Conservation (phyloP, 2,329 filamentous ascomycete genomes). For the Claviceps sorghi region DNA sequence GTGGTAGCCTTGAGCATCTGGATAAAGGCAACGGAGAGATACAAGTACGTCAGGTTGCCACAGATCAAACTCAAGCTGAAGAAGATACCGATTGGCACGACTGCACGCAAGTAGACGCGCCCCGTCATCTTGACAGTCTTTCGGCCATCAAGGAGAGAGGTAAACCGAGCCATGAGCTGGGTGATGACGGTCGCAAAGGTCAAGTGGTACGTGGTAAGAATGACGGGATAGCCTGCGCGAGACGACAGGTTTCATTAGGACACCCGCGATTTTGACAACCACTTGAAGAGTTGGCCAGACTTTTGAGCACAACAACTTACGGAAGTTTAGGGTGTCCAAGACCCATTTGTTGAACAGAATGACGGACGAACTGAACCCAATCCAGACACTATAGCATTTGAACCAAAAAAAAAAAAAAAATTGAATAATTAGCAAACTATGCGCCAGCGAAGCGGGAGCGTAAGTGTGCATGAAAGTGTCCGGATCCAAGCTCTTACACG, state of each 20-base stretch:
- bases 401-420: too few species aligned
- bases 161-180: slow-evolving; percentile 81
- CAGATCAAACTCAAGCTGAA: slow-evolving; percentile 95
- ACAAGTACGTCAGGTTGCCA: slow-evolving; percentile 89
- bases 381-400: slow-evolving; percentile 59
- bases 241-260: not conserved
- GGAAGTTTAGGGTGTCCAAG: slow-evolving; percentile 70
- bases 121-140: slow-evolving; percentile 97
- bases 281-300: not conserved
- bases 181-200: slow-evolving; percentile 88
- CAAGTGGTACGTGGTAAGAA: slow-evolving; percentile 93
- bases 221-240: slow-evolving; percentile 49
- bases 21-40: slow-evolving; percentile 91
- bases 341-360: slow-evolving; percentile 99
- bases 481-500: slow-evolving; percentile 29
- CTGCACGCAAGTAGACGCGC: slow-evolving; percentile 79
- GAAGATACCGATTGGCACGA: slow-evolving; percentile 88
- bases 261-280: not conserved
- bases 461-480: not conserved
- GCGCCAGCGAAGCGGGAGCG: not conserved
- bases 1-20: slow-evolving; percentile 99
- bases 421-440: not conserved
- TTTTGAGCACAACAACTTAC: slow-evolving; percentile 18
- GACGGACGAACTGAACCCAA: slow-evolving; percentile 78
- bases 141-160: slow-evolving; percentile 76